These are phyloP conservation scores for Cercospora beticola DNA, from an alignment of 2,329 filamentous ascomycete species.

Conservation along the genomic window DNA sequence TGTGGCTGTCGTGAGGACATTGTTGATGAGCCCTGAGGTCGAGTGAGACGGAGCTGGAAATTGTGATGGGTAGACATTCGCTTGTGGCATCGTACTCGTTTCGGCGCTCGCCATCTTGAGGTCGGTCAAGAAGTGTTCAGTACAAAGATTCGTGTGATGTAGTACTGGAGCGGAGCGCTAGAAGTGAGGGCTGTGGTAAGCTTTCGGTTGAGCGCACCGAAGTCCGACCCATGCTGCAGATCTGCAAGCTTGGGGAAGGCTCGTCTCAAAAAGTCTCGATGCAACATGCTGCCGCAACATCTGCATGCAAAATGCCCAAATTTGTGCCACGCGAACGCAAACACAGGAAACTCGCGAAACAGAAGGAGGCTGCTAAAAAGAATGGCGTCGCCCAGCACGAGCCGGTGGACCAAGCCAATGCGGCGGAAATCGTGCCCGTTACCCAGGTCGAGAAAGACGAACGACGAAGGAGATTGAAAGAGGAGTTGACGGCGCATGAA, in stretches of 20 bases:
- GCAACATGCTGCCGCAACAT: background rate
- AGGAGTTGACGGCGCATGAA: constrained; percentile 55
- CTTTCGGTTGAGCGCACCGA: background rate
- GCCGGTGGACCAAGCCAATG: constrained; percentile 56
- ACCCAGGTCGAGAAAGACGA: constrained; percentile 56
- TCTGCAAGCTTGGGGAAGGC: background rate
- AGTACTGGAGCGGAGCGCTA: background rate
- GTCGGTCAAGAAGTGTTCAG: background rate
- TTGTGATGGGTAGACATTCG: constrained; percentile 51
- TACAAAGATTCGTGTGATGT: background rate
- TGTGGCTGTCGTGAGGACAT: constrained; percentile 69
- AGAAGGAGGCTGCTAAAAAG: constrained; percentile 39
- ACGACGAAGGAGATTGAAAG: constrained; percentile 52
- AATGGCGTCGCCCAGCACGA: constrained; percentile 40
- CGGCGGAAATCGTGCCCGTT: constrained; percentile 46
- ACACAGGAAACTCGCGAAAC: constrained; percentile 63
- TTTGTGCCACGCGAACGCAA: constrained; percentile 60
- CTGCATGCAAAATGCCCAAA: constrained; percentile 34
- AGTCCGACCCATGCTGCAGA: constrained; percentile 3
- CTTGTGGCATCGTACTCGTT: constrained; percentile 8
- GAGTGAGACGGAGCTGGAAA: constrained; percentile 51
- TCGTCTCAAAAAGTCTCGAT: constrained; percentile 5
- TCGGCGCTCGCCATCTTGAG: constrained; percentile 4
- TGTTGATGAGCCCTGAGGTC: constrained; percentile 63
- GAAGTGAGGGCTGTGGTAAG: background rate